Evolutionary conservation across 495 filamentous ascomycete genomes (phyloP), one percentile per base, ranked within the genome.

Genomic region (Extremus antarcticus): DNA sequence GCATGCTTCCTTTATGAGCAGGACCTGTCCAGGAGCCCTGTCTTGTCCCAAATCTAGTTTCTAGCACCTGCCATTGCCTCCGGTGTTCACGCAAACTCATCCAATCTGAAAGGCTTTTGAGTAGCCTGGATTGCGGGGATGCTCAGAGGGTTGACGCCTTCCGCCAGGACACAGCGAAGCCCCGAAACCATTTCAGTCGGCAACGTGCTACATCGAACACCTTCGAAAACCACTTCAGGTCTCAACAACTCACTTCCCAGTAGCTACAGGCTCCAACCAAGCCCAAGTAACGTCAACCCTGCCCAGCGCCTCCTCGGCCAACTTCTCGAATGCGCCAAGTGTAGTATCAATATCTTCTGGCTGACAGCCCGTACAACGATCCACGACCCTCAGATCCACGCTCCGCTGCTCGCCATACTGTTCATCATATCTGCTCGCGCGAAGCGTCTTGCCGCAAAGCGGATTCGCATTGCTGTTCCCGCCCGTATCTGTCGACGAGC

Each of bases 301-400:
- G 0, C 86, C 85, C 40, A 72, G 62, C 25, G 64, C 72, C 38
- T 75, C 59, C 2, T 76, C 66, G 2, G 82, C 85, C 49, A 90
- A 57, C 52, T 73, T 61, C 23, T 74, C 68, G 66, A 90, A 90
- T 11, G 81, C 78, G 2, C 66, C 64, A 4, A 74, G 66, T 13
- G 76, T 82, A 19, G 87, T 73, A 71, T 90, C 86, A 11, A 91
- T 53, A 71, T 90, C 86, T 3, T 71, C 71, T 15, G 75, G 69
- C 39, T 68, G 56, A 63, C 88, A 90, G 0, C 80, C 83, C 10
- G 72, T 74, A 70, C 88, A 91, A 29, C 86, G 71, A 72, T 92
- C 88, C 15, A 88, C 85, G 0, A 94, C 81, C 40, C 66, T 81
- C 3, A 89, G 78, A 64, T 85, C 82, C 0, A 86, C 72, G 38